phyloP scores from a whole-genome alignment of 129 eudicot species.

The Flaveria trinervia region DNA sequence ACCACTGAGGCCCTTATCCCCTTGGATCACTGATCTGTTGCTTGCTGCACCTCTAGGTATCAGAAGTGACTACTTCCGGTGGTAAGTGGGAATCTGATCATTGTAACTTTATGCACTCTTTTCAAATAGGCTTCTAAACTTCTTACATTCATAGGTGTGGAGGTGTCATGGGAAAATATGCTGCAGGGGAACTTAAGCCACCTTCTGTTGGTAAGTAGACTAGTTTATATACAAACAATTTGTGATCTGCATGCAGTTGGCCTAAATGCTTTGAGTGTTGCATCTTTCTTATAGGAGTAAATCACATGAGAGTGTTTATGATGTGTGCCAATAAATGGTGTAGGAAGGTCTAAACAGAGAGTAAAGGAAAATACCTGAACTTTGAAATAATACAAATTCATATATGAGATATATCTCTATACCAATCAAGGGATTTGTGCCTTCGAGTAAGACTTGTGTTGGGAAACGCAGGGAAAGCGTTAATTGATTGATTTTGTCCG shows the following conservation, averaged over 20 bases:
- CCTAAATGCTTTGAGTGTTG: conserved; percentile 12
- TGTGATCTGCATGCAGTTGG: conserved; percentile 11
- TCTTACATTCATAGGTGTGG: conserved; percentile 67
- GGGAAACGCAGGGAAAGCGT: neutral
- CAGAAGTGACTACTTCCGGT: conserved; percentile 95
- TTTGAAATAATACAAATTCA: neutral
- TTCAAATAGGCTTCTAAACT: conserved; percentile 20
- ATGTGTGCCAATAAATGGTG: neutral
- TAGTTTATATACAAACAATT: conserved; percentile 3
- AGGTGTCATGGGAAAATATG: conserved; percentile 98
- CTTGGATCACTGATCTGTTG: conserved; percentile 95
- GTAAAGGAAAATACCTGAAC: neutral
- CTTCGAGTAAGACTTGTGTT: neutral
- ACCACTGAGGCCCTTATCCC: conserved; percentile 87
- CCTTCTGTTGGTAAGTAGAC: conserved; percentile 69
- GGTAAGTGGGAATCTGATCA: conserved; percentile 49
- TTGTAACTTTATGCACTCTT: neutral
- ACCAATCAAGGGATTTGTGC: neutral
- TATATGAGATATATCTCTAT: neutral
- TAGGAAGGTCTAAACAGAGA: neutral
- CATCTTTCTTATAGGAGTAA: neutral
- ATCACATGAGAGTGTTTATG: neutral
- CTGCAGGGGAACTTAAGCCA: conserved; percentile 95
- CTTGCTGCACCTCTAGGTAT: conserved; percentile 97
- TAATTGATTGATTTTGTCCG: neutral